Evolutionary conservation across 2,329 filamentous ascomycete species (phyloP).

Genomic region (Aspergillus transmontanensis): DNA sequence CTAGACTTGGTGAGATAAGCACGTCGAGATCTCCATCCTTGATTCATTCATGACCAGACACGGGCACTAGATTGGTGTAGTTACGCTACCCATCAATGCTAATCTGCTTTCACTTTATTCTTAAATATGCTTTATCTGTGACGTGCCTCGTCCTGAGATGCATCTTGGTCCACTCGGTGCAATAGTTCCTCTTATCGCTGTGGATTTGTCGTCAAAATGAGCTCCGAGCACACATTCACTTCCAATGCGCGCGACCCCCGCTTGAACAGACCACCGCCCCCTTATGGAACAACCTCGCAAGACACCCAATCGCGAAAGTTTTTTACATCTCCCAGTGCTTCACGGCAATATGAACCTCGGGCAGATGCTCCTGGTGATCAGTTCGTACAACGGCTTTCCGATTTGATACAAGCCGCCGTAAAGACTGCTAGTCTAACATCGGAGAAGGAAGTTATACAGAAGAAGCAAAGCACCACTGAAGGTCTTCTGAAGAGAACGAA

Average conservation of each 20-base stretch:
- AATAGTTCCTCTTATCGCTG: neutral
- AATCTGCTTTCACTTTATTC: neutral
- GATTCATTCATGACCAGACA: neutral
- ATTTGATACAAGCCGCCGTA: slow-evolving; percentile 26
- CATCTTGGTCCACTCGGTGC: neutral
- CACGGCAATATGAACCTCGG: neutral
- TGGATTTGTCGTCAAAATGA: slow-evolving; percentile 14
- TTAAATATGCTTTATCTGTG: neutral
- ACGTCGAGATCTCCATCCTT: neutral
- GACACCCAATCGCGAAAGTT: neutral
- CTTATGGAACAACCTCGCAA: neutral
- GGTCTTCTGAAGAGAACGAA: slow-evolving; percentile 36
- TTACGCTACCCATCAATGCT: neutral
- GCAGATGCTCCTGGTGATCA: slow-evolving; percentile 39
- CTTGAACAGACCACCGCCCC: slow-evolving; percentile 7
- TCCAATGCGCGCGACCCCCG: slow-evolving; percentile 25
- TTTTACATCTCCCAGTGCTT: neutral
- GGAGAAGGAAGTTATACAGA: slow-evolving; percentile 28
- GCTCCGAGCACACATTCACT: slow-evolving; percentile 7
- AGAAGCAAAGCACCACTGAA: slow-evolving; percentile 37
- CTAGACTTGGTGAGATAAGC: neutral
- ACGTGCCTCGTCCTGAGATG: neutral
- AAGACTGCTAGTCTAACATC: slow-evolving; percentile 28
- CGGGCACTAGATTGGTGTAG: neutral
- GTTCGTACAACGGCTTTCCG: slow-evolving; percentile 33